Base-by-base conservation (phyloP, 306 rosid species). In the Ochetophila trinervis region DNA sequence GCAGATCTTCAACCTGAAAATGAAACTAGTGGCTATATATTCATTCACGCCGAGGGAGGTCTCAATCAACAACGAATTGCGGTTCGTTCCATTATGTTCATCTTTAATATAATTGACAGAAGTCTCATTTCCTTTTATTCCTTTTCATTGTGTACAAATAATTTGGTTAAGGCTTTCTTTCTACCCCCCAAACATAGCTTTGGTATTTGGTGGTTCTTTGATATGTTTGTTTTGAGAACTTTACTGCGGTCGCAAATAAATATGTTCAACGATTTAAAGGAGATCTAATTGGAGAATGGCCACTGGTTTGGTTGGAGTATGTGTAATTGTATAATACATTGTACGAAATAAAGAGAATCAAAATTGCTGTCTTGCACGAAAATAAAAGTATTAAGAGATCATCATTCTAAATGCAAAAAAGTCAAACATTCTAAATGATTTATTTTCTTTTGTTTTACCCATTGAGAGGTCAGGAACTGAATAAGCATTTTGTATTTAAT, bases 21-120 rank as follows among this genome's bases (percentile, higher is more conserved):
- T 48, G 86, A 83, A 80, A 94, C 99, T 53, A 86, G 65, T 71
- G 99, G 99, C 68, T 94, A 90, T 42, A 83, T 94, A 72, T 94
- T 94, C 83, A 90, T 94, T 66, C 96, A 94, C 58, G 99, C 99
- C 4, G 97, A 94, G 73, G 99, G 97, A 64, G 99, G 99, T 74
- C 79, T 94, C 51, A 94, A 94, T 86, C 97, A 88, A 74, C 97
- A 90, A 78, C 83, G 99, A 80, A 94, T 90, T 76, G 99, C 90
- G 54, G 99, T 90, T 85, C 62, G 90, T 73, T 74, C 59, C 49
- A 30, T 67, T 57, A 21, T 63, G 37, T 57, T 68, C 66, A 60
- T 9, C 50, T 72, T 50, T 50, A 53, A 68, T 68, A 22, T 24
- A 15, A 58, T 67, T 42, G 37, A 60, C 69, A 75, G 15, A 68